These are phyloP conservation scores for Picochlorum sp. DNA, from an alignment of 139 green algal species.

Conservation along the genomic window DNA sequence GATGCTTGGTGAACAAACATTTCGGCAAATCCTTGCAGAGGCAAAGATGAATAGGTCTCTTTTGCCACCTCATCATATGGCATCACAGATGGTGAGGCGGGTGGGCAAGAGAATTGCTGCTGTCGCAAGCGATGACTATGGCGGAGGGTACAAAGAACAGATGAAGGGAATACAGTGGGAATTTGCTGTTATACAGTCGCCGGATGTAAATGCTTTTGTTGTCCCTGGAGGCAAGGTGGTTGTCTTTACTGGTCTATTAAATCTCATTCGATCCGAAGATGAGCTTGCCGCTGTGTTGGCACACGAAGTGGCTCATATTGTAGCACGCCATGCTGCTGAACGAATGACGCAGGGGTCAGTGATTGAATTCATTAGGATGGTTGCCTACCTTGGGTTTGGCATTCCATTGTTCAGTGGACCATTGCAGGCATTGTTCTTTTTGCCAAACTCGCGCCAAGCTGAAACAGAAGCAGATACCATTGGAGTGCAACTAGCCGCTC, in stretches of 20 bases:
- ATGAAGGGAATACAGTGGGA: conserved; percentile 70
- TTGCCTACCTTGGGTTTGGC: conserved; percentile 32
- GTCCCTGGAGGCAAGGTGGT: conserved; percentile 84
- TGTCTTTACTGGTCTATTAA: conserved; percentile 59
- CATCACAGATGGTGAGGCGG: conserved; percentile 17
- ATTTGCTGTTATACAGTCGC: conserved; percentile 66
- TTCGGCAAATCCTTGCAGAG: conserved; percentile 36
- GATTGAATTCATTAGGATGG: conserved; percentile 16
- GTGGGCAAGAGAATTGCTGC: conserved; percentile 18
- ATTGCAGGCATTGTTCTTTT: conserved; percentile 38
- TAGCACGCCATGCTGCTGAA: conserved; percentile 61
- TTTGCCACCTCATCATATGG: conserved; percentile 38
- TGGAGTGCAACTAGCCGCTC: conserved; percentile 57
- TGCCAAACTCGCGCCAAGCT: conserved; percentile 51
- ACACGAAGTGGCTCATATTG: conserved; percentile 74
- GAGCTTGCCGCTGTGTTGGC: conserved; percentile 77
- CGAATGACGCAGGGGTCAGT: conserved; percentile 24
- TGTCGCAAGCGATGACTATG: conserved; percentile 39
- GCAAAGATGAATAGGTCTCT: conserved; percentile 29
- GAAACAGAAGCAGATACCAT: conserved; percentile 79
- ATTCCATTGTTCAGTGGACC: conserved; percentile 34
- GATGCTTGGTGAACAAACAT: conserved; percentile 29
- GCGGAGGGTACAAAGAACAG: conserved; percentile 47
- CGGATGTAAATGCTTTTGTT: conserved; percentile 74
- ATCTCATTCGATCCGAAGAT: conserved; percentile 51